Percentiles rank a stretch among this genome's conserved stretches.
Conservation (phyloP, 139 green algal species). For the Chlamydomonas sp. region DNA sequence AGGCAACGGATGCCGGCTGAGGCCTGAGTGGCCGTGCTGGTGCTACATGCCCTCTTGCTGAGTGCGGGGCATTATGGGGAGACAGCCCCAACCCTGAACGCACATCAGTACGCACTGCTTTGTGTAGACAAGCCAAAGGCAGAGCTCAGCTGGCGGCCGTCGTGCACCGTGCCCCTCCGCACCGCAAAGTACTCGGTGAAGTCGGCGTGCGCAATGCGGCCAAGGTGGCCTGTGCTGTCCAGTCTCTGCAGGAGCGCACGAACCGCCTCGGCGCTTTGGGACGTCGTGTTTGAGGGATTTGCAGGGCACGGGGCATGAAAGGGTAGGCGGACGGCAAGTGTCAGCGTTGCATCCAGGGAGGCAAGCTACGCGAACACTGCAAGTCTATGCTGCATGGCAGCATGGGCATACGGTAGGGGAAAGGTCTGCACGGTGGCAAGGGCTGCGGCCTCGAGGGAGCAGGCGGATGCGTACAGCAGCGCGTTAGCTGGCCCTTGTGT, state of each 20-base stretch:
- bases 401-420: no score
- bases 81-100: neutral
- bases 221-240: slow-evolving; percentile 1
- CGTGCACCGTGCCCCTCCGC: no score
- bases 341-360: neutral
- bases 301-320: neutral
- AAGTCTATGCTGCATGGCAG: neutral
- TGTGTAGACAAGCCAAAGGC: neutral
- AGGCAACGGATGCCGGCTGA: no score
- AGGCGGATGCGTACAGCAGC: no score
- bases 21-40: no score
- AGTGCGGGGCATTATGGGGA: neutral
- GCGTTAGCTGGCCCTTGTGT: no score
- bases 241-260: neutral
- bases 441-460: no score
- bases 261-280: neutral
- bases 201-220: slow-evolving; percentile 1
- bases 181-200: neutral
- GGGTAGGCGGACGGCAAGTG: neutral
- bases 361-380: neutral
- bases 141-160: neutral
- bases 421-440: no score
- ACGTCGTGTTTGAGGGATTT: no score
- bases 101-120: neutral
- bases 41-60: neutral